Percentiles rank a stretch among this genome's conserved stretches.
Evolutionary conservation across 768 basidiomycete genomes (phyloP).

Genomic region (Podaxis carcinomalis): DNA sequence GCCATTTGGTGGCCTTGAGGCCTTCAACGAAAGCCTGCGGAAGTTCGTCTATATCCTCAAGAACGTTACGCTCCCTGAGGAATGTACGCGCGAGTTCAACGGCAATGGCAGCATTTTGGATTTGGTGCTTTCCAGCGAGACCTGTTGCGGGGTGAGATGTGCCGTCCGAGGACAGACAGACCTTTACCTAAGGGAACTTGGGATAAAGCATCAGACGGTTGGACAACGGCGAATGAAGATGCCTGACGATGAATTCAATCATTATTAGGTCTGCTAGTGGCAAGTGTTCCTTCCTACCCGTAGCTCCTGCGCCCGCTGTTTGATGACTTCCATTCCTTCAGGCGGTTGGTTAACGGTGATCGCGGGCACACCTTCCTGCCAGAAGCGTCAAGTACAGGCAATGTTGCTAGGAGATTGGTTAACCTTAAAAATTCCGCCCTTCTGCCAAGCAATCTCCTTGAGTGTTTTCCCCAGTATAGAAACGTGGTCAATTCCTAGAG

Average conservation of each 20-base stretch:
- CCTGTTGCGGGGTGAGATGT: slow-evolving; percentile 41
- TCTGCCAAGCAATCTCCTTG: slow-evolving; percentile 88
- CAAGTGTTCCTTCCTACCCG: slow-evolving; percentile 37
- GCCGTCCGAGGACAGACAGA: slow-evolving; percentile 8
- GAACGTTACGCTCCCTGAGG: slow-evolving; percentile 31
- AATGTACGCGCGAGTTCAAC: slow-evolving; percentile 68
- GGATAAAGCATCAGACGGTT: slow-evolving; percentile 30
- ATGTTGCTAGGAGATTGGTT: slow-evolving; percentile 7
- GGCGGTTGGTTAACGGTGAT: slow-evolving; percentile 74
- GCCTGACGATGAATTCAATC: slow-evolving; percentile 35
- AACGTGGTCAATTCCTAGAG: slow-evolving; percentile 91
- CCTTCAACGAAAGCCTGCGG: slow-evolving; percentile 55
- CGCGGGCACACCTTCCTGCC: slow-evolving; percentile 77
- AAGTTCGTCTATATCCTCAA: slow-evolving; percentile 30
- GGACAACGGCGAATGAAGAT: slow-evolving; percentile 64
- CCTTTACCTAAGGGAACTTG: slow-evolving; percentile 57
- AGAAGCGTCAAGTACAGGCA: slow-evolving; percentile 2
- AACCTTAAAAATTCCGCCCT: slow-evolving; percentile 95
- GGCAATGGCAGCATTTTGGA: slow-evolving; percentile 85
- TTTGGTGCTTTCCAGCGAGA: slow-evolving; percentile 81
- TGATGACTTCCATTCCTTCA: slow-evolving; percentile 66
- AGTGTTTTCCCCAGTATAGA: slow-evolving; percentile 84
- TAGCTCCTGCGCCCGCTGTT: slow-evolving; percentile 57
- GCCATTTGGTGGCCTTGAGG: slow-evolving; percentile 76
- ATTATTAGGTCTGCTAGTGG: neutral